A percentile compares a stretch with the other conserved stretches of the same genome.
Evolutionary conservation across 1,139 yeast genomes (phyloP).

Genomic region (Yarrowia galli): DNA sequence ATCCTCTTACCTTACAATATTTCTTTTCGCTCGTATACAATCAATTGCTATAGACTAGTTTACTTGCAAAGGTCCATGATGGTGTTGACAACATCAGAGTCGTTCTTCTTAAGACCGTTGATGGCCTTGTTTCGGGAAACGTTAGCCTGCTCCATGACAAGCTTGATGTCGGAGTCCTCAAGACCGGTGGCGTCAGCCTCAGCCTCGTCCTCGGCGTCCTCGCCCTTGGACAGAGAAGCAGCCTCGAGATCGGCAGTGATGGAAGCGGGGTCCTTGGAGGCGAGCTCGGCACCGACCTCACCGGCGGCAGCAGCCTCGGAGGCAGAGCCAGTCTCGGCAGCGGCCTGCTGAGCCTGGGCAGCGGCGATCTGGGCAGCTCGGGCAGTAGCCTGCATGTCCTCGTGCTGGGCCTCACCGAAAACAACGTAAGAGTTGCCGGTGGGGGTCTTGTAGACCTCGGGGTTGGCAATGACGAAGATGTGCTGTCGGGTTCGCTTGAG

Average conservation of each 20-base stretch:
- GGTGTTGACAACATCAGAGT: slow-evolving; percentile 95
- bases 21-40: neutral
- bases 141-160: slow-evolving; percentile 89
- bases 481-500: slow-evolving; percentile 94
- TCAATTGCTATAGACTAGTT: slow-evolving; percentile 16
- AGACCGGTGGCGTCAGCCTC: slow-evolving; percentile 68
- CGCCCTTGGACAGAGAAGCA: slow-evolving; percentile 61
- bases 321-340: slow-evolving; percentile 45
- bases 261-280: slow-evolving; percentile 71
- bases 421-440: slow-evolving; percentile 95
- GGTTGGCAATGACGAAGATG: slow-evolving; percentile 89
- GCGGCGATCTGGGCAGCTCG: slow-evolving; percentile 42
- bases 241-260: slow-evolving; percentile 92
- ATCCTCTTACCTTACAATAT: no score
- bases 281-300: slow-evolving; percentile 43
- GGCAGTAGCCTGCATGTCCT: slow-evolving; percentile 57
- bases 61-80: slow-evolving; percentile 74
- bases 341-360: slow-evolving; percentile 51
- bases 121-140: slow-evolving; percentile 89
- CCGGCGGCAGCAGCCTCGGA: slow-evolving; percentile 54
- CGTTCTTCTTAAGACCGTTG: slow-evolving; percentile 85
- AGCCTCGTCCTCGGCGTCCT: slow-evolving; percentile 44
- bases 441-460: slow-evolving; percentile 91
- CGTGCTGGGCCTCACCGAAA: slow-evolving; percentile 97
- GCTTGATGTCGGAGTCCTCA: slow-evolving; percentile 76